phyloP scores from a whole-genome alignment of 1,284 basidiomycete species.

The Leccinum subrobustum region DNA sequence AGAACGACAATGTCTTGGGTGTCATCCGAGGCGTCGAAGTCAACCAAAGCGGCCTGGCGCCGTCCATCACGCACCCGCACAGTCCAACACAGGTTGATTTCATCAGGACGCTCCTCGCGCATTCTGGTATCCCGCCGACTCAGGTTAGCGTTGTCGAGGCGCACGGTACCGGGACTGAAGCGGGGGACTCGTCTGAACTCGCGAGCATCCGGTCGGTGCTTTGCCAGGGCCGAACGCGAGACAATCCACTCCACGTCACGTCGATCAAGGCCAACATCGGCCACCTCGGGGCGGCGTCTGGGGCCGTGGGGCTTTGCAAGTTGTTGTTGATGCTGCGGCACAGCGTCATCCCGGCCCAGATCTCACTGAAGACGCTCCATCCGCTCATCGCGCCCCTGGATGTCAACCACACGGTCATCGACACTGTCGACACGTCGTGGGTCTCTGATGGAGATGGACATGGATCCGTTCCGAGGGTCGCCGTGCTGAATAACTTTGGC shows the following conservation, averaged over 20 bases:
- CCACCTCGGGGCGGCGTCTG: slow-evolving; percentile 43
- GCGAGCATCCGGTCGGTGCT: slow-evolving; percentile 60
- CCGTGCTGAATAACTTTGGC: too few species aligned
- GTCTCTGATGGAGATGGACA: too few species aligned
- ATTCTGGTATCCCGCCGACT: slow-evolving; percentile 44
- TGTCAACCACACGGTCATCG: too few species aligned
- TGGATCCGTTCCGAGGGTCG: too few species aligned
- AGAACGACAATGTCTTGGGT: slow-evolving; percentile 65
- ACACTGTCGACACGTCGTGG: too few species aligned
- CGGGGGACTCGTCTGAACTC: slow-evolving; percentile 65
- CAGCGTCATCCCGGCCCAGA: too few species aligned
- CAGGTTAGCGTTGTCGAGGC: slow-evolving; percentile 67
- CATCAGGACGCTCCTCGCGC: slow-evolving; percentile 47
- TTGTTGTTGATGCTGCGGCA: too few species aligned
- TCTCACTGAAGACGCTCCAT: too few species aligned
- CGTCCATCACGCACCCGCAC: slow-evolving; percentile 73
- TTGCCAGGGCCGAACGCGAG: slow-evolving; percentile 36
- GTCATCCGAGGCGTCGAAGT: slow-evolving; percentile 67
- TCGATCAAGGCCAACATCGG: slow-evolving; percentile 73
- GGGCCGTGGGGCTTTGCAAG: too few species aligned
- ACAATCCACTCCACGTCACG: slow-evolving; percentile 60
- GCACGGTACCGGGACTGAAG: slow-evolving; percentile 71
- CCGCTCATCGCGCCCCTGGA: too few species aligned
- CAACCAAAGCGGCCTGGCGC: slow-evolving; percentile 64
- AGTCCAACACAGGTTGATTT: slow-evolving; percentile 55